phyloP scores from a whole-genome alignment of 495 filamentous ascomycete species.

The Antarctomyces pellizariae region DNA sequence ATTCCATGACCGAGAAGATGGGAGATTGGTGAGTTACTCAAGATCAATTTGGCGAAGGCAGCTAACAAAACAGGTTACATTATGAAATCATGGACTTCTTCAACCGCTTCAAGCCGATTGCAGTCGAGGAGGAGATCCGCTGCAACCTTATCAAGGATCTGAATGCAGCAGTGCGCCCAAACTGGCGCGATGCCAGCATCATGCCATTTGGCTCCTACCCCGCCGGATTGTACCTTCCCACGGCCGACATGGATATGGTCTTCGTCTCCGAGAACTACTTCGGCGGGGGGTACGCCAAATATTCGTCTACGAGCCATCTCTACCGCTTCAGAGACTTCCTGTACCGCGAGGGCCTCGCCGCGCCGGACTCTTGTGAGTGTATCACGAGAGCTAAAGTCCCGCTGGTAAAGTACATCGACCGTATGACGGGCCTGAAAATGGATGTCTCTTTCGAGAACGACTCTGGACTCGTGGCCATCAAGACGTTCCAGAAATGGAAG shows the following conservation, averaged over 20 bases:
- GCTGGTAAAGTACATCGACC: slow-evolving; percentile 74
- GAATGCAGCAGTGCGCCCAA: slow-evolving; percentile 21
- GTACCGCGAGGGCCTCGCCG: slow-evolving; percentile 21
- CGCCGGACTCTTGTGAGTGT: slow-evolving; percentile 28
- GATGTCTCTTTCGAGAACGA: slow-evolving; percentile 90
- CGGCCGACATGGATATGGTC: slow-evolving; percentile 81
- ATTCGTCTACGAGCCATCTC: slow-evolving; percentile 16
- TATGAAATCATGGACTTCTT: slow-evolving; percentile 80
- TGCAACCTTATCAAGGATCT: slow-evolving; percentile 40
- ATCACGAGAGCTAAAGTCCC: slow-evolving; percentile 67
- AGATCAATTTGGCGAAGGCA: neutral
- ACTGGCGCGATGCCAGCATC: slow-evolving; percentile 32
- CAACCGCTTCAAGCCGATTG: slow-evolving; percentile 50
- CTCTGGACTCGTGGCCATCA: slow-evolving; percentile 51
- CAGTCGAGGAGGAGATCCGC: slow-evolving; percentile 54
- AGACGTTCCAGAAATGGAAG: slow-evolving; percentile 63
- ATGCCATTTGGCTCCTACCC: slow-evolving; percentile 76
- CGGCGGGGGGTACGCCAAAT: slow-evolving; percentile 14
- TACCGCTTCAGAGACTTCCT: slow-evolving; percentile 27
- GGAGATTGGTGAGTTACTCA: slow-evolving; percentile 24
- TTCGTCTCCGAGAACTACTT: slow-evolving; percentile 44
- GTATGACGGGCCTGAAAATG: slow-evolving; percentile 45
- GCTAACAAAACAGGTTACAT: slow-evolving; percentile 34
- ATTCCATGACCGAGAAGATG: slow-evolving; percentile 21
- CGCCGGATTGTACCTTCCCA: slow-evolving; percentile 74